Conservation (phyloP, 139 green algal genomes). For the Desmodesmus armatus region DNA sequence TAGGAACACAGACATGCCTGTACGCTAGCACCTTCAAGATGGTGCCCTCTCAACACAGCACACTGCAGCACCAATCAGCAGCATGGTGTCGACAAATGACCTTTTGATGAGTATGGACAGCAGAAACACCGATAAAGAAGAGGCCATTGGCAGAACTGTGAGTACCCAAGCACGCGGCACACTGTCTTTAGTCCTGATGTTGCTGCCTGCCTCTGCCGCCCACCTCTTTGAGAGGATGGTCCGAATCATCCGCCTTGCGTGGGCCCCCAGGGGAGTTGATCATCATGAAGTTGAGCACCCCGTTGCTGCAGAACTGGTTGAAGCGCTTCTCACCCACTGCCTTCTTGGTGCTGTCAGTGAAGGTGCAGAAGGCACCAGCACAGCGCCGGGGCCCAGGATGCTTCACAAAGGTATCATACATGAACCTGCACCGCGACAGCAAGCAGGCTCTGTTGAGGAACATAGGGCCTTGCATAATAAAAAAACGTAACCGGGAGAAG, state of each 20-base stretch:
- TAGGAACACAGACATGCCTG: too few species aligned
- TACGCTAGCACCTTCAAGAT: too few species aligned
- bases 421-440: conserved; percentile 23
- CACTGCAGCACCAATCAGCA: too few species aligned
- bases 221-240: conserved; percentile 46
- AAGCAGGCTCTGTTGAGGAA: background rate
- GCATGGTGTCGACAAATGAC: too few species aligned
- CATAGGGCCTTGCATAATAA: background rate
- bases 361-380: conserved; percentile 38
- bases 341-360: conserved; percentile 45
- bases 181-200: background rate
- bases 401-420: conserved; percentile 47
- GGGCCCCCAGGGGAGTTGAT: conserved; percentile 44
- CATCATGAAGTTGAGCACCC: conserved; percentile 50
- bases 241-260: conserved; percentile 44
- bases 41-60: background rate
- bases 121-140: too few species aligned
- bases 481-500: background rate
- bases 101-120: too few species aligned
- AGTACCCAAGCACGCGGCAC: too few species aligned
- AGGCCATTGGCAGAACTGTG: too few species aligned
- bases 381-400: conserved; percentile 43
- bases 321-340: conserved; percentile 44
- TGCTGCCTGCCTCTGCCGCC: background rate
- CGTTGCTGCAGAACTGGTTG: conserved; percentile 50